These are phyloP conservation scores for Penicillium crustosum DNA, from an alignment of 2,329 filamentous ascomycete genomes.

Conservation along the genomic window DNA sequence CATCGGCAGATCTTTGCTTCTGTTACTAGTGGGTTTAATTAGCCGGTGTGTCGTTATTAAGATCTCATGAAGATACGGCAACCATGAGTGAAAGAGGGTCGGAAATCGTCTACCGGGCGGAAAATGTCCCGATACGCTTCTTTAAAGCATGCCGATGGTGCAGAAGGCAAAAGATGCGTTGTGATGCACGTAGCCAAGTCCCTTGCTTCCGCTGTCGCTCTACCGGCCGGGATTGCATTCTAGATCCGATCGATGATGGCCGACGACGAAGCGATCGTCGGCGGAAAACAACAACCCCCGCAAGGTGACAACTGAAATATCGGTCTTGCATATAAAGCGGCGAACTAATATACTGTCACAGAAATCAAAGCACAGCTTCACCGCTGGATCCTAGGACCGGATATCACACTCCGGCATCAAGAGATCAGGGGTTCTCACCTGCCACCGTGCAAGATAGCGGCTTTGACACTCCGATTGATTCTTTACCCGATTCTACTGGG, in stretches of 20 bases:
- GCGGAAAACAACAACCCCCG: conserved; percentile 24
- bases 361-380: conserved; percentile 17
- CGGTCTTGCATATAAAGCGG: background rate
- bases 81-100: conserved; percentile 30
- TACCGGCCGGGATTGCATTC: conserved; percentile 35
- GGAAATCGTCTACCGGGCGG: conserved; percentile 32
- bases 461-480: conserved; percentile 25
- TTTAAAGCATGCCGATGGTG: conserved; percentile 41
- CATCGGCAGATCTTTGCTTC: background rate
- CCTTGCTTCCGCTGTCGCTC: conserved; percentile 38
- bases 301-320: conserved; percentile 22
- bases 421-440: conserved; percentile 31
- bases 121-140: conserved; percentile 32
- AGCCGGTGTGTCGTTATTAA: background rate
- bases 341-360: conserved; percentile 12
- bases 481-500: conserved; percentile 20
- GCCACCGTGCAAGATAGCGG: conserved; percentile 20
- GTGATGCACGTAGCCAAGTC: conserved; percentile 36
- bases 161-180: conserved; percentile 38
- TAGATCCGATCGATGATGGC: conserved; percentile 34
- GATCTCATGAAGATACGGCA: background rate
- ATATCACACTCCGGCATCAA: conserved; percentile 26
- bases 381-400: conserved; percentile 22
- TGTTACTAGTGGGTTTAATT: background rate
- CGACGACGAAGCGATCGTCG: conserved; percentile 27